Base-by-base conservation (phyloP, 257 asterid genomes). In the Avicennia marina region DNA sequence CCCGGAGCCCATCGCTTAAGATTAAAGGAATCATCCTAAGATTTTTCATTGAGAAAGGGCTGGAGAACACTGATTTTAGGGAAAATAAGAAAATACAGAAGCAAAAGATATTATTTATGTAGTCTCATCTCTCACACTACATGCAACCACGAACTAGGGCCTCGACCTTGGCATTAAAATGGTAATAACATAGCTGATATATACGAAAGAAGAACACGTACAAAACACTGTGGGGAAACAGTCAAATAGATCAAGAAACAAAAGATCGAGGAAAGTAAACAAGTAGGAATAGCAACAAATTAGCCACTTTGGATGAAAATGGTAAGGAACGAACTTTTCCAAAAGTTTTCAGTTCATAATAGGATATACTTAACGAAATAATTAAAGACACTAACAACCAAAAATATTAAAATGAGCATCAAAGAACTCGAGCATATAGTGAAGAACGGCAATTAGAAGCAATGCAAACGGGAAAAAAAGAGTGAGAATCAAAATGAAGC, bases 351-450 rank as follows among this genome's bases (percentile, higher is more conserved):
- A 52, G 60, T 63, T 63, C 53, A 63, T 18, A 49, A 68, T 51
- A n/a, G 49, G 53, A 25, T 27, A 55, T n/a, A n/a, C n/a, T n/a
- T n/a, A 51, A 51, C 73, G 62, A 51, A 68, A 55, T 32, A 41
- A 65, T 25, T 19, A 70, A 61, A 70, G 68, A 56, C 40, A 20
- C 72, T 68, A 74, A 58, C 63, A 70, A 42, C 55, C 65, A 56
- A 62, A 68, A 58, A 48, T 40, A 68, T 46, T 62, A 62, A 29
- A 63, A 65, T 33, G 39, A 43, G 55, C 64, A 20, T 53, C 71
- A 62, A 64, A 31, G 47, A 53, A 69, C 63, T 59, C 66, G 69
- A 62, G 77, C 69, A 78, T 68, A 42, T 65, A 72, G 66, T 63
- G 73, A 58, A 64, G 53, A 70, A 68, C 59, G 62, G 53, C 76